Evolutionary conservation across 495 filamentous ascomycete genomes (phyloP).

Genomic region (Talaromyces proteolyticus): DNA sequence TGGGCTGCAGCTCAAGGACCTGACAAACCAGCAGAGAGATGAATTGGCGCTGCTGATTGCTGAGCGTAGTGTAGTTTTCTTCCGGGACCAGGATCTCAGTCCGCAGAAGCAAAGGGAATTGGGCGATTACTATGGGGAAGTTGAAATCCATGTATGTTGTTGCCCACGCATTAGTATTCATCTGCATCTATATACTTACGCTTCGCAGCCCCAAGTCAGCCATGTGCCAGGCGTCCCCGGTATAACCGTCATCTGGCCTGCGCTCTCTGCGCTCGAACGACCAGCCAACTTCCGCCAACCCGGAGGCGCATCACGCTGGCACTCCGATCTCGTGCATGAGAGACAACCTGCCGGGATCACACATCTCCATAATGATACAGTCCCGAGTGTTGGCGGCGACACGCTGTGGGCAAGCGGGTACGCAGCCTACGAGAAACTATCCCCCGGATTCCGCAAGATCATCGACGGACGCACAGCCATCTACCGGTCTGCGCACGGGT

Average conservation of each 20-base stretch:
- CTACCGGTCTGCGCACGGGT: constrained; percentile 60
- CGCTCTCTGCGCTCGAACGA: constrained; percentile 49
- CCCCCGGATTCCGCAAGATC: constrained; percentile 61
- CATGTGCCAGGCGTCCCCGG: constrained; percentile 63
- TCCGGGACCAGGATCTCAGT: constrained; percentile 64
- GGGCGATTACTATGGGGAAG: constrained; percentile 59
- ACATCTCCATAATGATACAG: constrained; percentile 60
- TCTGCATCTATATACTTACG: background rate
- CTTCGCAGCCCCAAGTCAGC: constrained; percentile 55
- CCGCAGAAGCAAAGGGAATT: constrained; percentile 64
- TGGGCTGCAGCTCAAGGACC: constrained; percentile 61
- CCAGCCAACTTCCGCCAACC: constrained; percentile 55
- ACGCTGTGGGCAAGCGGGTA: constrained; percentile 70
- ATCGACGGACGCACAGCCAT: constrained; percentile 64
- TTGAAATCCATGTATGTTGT: constrained; percentile 58
- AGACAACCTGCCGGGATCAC: constrained; percentile 65
- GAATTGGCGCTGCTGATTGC: constrained; percentile 68
- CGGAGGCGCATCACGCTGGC: constrained; percentile 61
- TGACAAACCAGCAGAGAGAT: constrained; percentile 61
- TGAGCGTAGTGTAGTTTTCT: constrained; percentile 70
- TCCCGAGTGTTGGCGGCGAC: constrained; percentile 61
- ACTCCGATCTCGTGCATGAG: constrained; percentile 67
- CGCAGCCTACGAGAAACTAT: constrained; percentile 65
- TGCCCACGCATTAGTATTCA: background rate
- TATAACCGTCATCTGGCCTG: constrained; percentile 64